Conservation (phyloP, 495 filamentous ascomycete species). For the Talaromyces ruber region DNA sequence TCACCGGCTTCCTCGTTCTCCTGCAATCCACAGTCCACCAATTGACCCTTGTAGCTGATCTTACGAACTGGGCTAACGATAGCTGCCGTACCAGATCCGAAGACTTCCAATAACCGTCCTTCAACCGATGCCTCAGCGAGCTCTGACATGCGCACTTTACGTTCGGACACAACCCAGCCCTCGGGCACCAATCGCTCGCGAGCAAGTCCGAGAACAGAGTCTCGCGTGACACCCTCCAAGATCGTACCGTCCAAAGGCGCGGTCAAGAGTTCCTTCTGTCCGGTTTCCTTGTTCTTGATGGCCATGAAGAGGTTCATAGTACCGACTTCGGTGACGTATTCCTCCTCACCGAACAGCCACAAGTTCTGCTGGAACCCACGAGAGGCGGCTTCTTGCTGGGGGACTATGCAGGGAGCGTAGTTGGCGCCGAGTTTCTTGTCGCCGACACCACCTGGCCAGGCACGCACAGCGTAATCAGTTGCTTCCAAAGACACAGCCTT, state of each 20-base stretch:
- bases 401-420: conserved; percentile 93
- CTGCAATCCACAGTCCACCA: conserved; percentile 70
- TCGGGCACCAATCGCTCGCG: conserved; percentile 71
- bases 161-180: conserved; percentile 82
- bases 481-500: conserved; percentile 92
- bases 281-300: conserved; percentile 69
- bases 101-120: conserved; percentile 82
- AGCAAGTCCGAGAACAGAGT: conserved; percentile 77
- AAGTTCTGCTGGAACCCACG: conserved; percentile 96
- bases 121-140: conserved; percentile 71
- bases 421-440: conserved; percentile 98
- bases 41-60: conserved; percentile 74
- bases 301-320: conserved; percentile 97
- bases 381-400: conserved; percentile 81
- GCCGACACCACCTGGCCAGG: conserved; percentile 95
- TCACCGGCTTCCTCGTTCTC: conserved; percentile 79
- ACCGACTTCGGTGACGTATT: conserved; percentile 90
- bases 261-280: conserved; percentile 82
- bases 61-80: conserved; percentile 65
- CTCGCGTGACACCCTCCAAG: conserved; percentile 85
- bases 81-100: conserved; percentile 85
- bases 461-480: conserved; percentile 87
- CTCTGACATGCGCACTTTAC: conserved; percentile 82
- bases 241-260: conserved; percentile 97
- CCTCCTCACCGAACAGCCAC: conserved; percentile 92